phyloP scores from a whole-genome alignment of 441 rosid species.

The Erysimum pusillum region DNA sequence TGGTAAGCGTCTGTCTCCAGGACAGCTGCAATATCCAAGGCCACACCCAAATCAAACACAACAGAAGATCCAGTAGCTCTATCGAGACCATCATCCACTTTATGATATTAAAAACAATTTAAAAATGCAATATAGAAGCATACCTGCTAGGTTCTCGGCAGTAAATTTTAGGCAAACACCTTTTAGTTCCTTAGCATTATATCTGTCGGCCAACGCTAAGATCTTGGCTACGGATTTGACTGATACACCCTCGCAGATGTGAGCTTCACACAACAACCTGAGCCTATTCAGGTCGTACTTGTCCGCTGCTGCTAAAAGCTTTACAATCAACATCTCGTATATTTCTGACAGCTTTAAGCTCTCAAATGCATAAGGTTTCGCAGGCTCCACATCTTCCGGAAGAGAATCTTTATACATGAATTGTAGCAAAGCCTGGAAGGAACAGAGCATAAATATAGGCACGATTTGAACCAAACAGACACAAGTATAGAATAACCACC shows the following conservation, averaged over 20 bases:
- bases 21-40: slow-evolving; percentile 64
- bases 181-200: slow-evolving; percentile 76
- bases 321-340: slow-evolving; percentile 65
- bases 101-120: not conserved
- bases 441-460: slow-evolving; percentile 19
- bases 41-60: slow-evolving; percentile 28
- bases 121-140: slow-evolving; percentile 36
- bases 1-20: slow-evolving; percentile 89
- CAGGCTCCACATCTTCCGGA: slow-evolving; percentile 68
- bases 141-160: slow-evolving; percentile 87
- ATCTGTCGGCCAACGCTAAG: slow-evolving; percentile 86
- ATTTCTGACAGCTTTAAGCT: slow-evolving; percentile 61
- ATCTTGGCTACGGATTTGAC: slow-evolving; percentile 82
- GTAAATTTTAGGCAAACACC: slow-evolving; percentile 72
- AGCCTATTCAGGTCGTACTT: slow-evolving; percentile 77
- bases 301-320: slow-evolving; percentile 82
- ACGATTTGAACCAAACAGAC: slow-evolving; percentile 13
- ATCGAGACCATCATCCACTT: slow-evolving; percentile 2
- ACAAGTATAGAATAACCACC: slow-evolving; percentile 22
- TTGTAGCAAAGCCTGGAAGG: slow-evolving; percentile 78
- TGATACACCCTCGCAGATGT: slow-evolving; percentile 76
- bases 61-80: not conserved
- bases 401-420: slow-evolving; percentile 81
- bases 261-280: slow-evolving; percentile 81
- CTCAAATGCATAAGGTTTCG: slow-evolving; percentile 48